Conservation (phyloP, 306 rosid species). For the Cicer pinnatifidum region DNA sequence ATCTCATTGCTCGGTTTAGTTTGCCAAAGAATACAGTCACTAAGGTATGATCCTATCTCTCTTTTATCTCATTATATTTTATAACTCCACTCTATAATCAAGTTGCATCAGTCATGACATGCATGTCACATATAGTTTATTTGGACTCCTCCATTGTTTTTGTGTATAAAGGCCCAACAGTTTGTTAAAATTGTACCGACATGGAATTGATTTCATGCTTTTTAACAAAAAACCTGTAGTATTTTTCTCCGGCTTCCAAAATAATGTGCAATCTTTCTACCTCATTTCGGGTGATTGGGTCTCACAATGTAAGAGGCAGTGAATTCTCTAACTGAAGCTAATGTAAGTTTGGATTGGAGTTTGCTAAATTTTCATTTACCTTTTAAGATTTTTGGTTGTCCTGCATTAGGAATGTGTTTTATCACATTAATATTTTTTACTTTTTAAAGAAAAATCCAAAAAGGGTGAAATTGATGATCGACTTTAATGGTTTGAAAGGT, state of each 20-base stretch:
- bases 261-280: no score
- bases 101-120: background rate
- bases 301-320: background rate
- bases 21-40: conserved; percentile 64
- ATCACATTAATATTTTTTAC: background rate
- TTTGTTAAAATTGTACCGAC: background rate
- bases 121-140: conserved; percentile 20
- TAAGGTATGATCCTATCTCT: conserved; percentile 62
- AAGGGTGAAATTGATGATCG: background rate
- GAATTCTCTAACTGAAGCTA: conserved; percentile 4
- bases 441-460: conserved; percentile 5
- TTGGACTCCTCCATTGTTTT: conserved; percentile 18
- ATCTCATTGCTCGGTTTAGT: conserved; percentile 59
- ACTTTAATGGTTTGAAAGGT: background rate
- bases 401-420: background rate
- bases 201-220: conserved; percentile 23
- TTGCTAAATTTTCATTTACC: background rate
- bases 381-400: background rate
- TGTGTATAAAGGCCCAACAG: background rate
- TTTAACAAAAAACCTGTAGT: background rate
- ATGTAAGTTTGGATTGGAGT: background rate
- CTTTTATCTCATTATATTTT: background rate
- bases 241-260: background rate
- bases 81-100: conserved; percentile 4
- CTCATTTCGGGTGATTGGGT: no score